Evolutionary conservation across 345 rosid genomes (phyloP).

Genomic region (Eucalyptus leucophloia): DNA sequence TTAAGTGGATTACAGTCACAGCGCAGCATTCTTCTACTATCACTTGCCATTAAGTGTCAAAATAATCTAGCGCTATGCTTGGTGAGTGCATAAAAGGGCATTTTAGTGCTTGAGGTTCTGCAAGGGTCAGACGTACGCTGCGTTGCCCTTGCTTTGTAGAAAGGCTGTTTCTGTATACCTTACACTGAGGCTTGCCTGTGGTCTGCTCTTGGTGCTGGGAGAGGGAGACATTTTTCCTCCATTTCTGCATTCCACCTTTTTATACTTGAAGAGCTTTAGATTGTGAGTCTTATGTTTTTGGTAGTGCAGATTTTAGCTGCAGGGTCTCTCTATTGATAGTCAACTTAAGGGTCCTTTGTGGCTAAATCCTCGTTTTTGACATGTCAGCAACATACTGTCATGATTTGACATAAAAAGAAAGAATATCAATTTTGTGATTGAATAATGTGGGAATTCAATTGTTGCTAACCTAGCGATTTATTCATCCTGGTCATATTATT

Average conservation of each 20-base stretch:
- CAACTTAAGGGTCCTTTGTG: background rate
- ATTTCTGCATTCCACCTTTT: background rate
- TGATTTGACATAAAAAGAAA: background rate
- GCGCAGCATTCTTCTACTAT: background rate
- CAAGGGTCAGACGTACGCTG: background rate
- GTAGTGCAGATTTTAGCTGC: background rate
- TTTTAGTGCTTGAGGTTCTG: background rate
- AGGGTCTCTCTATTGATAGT: background rate
- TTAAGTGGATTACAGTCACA: background rate
- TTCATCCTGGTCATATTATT: background rate
- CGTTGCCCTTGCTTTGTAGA: background rate
- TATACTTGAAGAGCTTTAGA: background rate
- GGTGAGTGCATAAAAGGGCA: background rate
- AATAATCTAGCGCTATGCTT: background rate
- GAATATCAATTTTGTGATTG: background rate
- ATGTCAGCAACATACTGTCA: background rate
- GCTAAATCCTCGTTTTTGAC: background rate
- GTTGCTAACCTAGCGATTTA: background rate
- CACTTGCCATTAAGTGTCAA: background rate
- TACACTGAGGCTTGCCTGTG: background rate
- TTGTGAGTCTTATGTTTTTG: background rate
- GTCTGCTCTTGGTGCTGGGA: background rate
- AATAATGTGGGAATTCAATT: background rate
- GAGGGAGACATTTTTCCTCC: background rate
- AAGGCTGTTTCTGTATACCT: background rate